Conservation (phyloP, 1,284 basidiomycete genomes). For the Apiotrichum laibachii region DNA sequence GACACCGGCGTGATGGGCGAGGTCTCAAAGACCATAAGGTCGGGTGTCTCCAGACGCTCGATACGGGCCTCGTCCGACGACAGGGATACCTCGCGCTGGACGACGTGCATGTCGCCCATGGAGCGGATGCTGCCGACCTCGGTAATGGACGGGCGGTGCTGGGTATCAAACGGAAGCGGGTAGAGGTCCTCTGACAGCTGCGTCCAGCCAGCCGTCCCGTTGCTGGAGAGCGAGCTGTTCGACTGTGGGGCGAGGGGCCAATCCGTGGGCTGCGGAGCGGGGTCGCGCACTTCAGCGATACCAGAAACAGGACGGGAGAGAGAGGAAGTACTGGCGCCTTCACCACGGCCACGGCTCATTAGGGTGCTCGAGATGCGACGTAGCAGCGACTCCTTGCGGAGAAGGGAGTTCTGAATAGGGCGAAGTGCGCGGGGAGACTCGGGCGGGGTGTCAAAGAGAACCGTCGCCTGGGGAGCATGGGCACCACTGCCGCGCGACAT, state of each 20-base stretch:
- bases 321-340: background rate
- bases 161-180: background rate
- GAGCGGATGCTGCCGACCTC: constrained; percentile 30
- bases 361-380: constrained; percentile 24
- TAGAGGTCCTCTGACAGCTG: background rate
- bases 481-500: background rate
- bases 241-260: constrained; percentile 26
- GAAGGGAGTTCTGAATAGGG: background rate
- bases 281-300: constrained; percentile 37
- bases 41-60: background rate
- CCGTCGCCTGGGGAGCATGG: background rate
- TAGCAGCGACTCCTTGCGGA: constrained; percentile 3
- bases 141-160: constrained; percentile 1
- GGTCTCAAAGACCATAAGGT: background rate
- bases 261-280: constrained; percentile 36
- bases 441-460: background rate
- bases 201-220: background rate
- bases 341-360: constrained; percentile 17
- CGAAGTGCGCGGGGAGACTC: constrained; percentile 1
- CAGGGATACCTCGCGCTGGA: constrained; percentile 29
- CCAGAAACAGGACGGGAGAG: background rate
- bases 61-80: background rate
- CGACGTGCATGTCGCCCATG: constrained; percentile 49
- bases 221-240: background rate
- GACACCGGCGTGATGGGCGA: background rate